Evolutionary conservation across 148 eudicot genomes (phyloP).

Genomic region (Rhododendron kiyosumense): DNA sequence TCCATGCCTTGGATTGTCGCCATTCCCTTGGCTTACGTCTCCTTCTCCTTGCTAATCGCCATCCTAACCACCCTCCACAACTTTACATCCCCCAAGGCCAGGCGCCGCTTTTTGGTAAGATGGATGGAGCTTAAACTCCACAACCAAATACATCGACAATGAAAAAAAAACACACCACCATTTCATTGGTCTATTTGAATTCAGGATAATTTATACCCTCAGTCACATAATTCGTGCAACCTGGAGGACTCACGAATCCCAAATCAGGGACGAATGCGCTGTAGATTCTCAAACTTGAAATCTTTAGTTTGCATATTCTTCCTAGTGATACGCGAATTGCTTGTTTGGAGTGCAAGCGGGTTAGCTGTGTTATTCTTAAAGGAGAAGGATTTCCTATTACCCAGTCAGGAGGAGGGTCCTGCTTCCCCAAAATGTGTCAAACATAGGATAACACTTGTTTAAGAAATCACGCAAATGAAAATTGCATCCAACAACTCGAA

Average conservation of each 20-base stretch:
- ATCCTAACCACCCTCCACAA: slow-evolving; percentile 56
- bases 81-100: slow-evolving; percentile 58
- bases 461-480: neutral
- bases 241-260: no score
- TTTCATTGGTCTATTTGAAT: no score
- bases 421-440: neutral
- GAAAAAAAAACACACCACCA: no score
- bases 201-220: no score
- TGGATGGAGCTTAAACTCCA: no score
- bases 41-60: slow-evolving; percentile 54
- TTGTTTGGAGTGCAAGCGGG: no score
- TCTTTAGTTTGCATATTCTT: no score
- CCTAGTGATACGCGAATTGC: no score
- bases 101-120: slow-evolving; percentile 39
- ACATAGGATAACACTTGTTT: neutral
- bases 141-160: no score
- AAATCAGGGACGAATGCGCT: no score
- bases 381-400: neutral
- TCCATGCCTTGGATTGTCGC: slow-evolving; percentile 80
- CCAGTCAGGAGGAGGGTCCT: neutral
- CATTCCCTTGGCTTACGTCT: slow-evolving; percentile 63
- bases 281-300: no score
- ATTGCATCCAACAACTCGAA: neutral
- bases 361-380: neutral
- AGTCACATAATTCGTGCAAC: no score